phyloP scores from a whole-genome alignment of 2,329 filamentous ascomycete species.

The Claviceps arundinis region DNA sequence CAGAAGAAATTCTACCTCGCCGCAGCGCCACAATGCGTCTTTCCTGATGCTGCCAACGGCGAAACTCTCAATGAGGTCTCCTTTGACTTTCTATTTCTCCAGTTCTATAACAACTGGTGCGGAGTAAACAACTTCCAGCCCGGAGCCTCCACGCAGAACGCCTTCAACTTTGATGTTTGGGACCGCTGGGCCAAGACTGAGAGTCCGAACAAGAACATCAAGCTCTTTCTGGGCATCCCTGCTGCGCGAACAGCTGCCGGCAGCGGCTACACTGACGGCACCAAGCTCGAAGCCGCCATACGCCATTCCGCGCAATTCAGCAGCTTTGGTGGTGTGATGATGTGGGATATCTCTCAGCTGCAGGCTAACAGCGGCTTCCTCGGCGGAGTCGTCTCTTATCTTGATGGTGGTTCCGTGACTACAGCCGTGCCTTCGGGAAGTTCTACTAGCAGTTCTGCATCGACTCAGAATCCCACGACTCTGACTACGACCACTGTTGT shows the following conservation, averaged over 20 bases:
- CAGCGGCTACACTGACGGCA: conserved; percentile 38
- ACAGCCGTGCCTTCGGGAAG: background rate
- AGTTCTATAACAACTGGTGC: conserved; percentile 61
- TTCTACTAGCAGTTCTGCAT: background rate
- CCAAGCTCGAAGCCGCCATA: conserved; percentile 36
- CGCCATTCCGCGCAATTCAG: conserved; percentile 38
- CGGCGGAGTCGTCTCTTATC: conserved; percentile 24
- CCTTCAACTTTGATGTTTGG: conserved; percentile 52
- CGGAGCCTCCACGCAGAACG: conserved; percentile 30
- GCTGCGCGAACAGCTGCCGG: conserved; percentile 37
- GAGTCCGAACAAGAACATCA: conserved; percentile 45
- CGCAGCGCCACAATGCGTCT: conserved; percentile 55
- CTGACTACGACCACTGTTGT: background rate
- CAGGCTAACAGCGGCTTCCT: conserved; percentile 46
- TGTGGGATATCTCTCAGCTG: conserved; percentile 54
- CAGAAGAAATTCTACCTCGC: conserved; percentile 51
- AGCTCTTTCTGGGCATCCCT: conserved; percentile 48
- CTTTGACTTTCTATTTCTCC: conserved; percentile 49
- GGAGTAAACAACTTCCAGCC: conserved; percentile 38
- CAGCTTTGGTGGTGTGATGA: conserved; percentile 55
- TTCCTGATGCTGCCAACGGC: conserved; percentile 47
- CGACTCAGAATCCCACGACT: background rate
- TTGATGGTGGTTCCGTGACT: conserved; percentile 11
- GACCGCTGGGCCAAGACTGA: conserved; percentile 46
- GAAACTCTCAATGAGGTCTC: conserved; percentile 41